Evolutionary conservation across 176 grass and related monocot genomes (phyloP).

Genomic region (Panicum miliaceum): DNA sequence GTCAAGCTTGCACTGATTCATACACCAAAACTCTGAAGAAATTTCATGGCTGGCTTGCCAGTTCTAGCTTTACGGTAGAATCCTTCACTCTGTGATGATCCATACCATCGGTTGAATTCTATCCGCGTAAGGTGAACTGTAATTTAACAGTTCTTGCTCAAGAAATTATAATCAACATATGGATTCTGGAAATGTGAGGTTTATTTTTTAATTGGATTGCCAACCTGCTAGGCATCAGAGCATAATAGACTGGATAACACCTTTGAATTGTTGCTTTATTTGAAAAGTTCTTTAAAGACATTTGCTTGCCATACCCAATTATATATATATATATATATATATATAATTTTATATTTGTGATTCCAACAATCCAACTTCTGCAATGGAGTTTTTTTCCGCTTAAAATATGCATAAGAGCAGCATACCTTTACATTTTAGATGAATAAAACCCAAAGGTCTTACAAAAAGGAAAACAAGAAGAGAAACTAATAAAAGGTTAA

Average conservation of each 20-base stretch:
- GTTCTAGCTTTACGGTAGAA: constrained; percentile 88
- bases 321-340: too few relatives aligned
- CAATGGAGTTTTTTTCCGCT: background rate
- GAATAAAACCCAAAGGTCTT: background rate
- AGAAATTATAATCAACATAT: background rate
- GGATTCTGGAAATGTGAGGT: background rate
- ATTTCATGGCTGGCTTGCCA: constrained; percentile 96
- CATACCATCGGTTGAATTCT: background rate
- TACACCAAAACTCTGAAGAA: constrained; percentile 97
- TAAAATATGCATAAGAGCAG: background rate
- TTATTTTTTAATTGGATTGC: background rate
- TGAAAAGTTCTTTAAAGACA: background rate
- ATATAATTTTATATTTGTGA: background rate
- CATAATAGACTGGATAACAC: background rate
- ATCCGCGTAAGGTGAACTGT: background rate
- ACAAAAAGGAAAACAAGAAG: background rate
- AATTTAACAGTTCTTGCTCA: background rate
- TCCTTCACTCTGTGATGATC: constrained; percentile 3
- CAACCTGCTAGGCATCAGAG: background rate
- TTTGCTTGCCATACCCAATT: background rate
- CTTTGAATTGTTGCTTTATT: background rate
- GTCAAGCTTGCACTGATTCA: constrained; percentile 86
- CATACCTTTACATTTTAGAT: background rate
- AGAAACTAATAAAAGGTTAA: background rate
- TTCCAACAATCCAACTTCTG: background rate